Percentiles rank a stretch among this genome's conserved stretches.
phyloP scores from a whole-genome alignment of 2,329 filamentous ascomycete genomes.

The Lachnellula suecica region DNA sequence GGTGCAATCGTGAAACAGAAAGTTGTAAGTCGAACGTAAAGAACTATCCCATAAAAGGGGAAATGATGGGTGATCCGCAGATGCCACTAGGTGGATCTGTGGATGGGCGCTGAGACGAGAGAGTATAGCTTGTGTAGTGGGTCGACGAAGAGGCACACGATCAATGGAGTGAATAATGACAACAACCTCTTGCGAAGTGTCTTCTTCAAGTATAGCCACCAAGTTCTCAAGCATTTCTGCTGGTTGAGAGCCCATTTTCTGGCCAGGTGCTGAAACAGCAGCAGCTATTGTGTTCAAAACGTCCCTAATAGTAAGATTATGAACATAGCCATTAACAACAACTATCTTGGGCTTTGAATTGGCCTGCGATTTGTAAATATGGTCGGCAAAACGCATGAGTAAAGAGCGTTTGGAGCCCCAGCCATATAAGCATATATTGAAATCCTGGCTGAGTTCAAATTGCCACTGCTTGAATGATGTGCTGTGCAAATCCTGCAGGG shows the following conservation, averaged over 20 bases:
- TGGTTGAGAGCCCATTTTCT: constrained; percentile 50
- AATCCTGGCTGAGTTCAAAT: constrained; percentile 84
- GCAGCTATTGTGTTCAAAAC: constrained; percentile 67
- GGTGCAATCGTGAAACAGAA: constrained; percentile 91
- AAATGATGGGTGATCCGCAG: constrained; percentile 86
- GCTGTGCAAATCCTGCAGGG: constrained; percentile 72
- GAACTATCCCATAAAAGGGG: constrained; percentile 86
- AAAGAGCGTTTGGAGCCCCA: constrained; percentile 85
- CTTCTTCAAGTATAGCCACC: constrained; percentile 56
- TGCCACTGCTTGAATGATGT: constrained; percentile 88
- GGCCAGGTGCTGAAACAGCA: constrained; percentile 49
- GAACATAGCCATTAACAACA: constrained; percentile 82
- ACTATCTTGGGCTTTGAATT: constrained; percentile 58
- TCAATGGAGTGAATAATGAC: constrained; percentile 87
- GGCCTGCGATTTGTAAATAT: constrained; percentile 52
- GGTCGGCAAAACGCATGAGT: constrained; percentile 71
- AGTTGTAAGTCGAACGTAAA: constrained; percentile 78
- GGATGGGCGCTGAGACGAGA: constrained; percentile 75
- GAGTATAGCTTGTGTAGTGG: constrained; percentile 68
- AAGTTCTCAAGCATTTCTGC: constrained; percentile 68
- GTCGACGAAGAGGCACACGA: constrained; percentile 70
- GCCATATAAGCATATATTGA: constrained; percentile 88
- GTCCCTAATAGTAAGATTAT: constrained; percentile 65
- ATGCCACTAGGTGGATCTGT: constrained; percentile 71
- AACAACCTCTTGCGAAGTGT: constrained; percentile 50